These are phyloP conservation scores for Erodium trifolium DNA, from an alignment of 441 rosid species.

Conservation along the genomic window DNA sequence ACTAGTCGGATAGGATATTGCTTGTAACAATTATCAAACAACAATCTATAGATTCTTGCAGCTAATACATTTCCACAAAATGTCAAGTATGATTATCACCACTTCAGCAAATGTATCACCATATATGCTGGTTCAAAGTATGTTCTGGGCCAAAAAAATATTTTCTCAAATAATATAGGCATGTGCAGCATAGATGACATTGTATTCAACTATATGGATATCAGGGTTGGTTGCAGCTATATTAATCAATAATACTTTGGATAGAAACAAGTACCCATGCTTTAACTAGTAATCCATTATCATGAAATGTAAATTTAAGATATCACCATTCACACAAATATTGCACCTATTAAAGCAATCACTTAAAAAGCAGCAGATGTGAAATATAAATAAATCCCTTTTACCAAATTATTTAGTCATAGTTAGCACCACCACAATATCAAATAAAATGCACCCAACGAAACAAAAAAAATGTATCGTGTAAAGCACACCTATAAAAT, in stretches of 20 bases:
- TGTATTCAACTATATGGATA: background rate
- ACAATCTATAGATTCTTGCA: background rate
- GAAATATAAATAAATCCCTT: background rate
- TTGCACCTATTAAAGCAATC: background rate
- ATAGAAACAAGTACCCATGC: background rate
- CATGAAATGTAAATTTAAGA: slow-evolving; percentile 6
- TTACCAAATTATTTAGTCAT: too few species aligned
- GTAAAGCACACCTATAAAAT: too few species aligned
- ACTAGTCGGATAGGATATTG: background rate
- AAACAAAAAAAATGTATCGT: too few species aligned
- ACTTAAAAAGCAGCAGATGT: background rate
- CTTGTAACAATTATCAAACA: slow-evolving; percentile 2
- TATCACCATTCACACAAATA: background rate
- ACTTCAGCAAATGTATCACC: slow-evolving; percentile 2
- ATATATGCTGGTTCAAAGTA: background rate
- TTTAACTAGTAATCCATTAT: slow-evolving; percentile 1
- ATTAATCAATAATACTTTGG: background rate
- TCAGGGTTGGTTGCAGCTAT: slow-evolving; percentile 1
- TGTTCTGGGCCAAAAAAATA: background rate
- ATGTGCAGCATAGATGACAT: slow-evolving; percentile 1
- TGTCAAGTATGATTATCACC: background rate
- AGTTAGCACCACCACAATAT: too few species aligned
- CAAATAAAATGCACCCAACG: too few species aligned
- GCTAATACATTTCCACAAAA: background rate
- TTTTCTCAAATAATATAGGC: background rate